Conservation (phyloP, 257 asterid genomes). For the Solanum neorickii region DNA sequence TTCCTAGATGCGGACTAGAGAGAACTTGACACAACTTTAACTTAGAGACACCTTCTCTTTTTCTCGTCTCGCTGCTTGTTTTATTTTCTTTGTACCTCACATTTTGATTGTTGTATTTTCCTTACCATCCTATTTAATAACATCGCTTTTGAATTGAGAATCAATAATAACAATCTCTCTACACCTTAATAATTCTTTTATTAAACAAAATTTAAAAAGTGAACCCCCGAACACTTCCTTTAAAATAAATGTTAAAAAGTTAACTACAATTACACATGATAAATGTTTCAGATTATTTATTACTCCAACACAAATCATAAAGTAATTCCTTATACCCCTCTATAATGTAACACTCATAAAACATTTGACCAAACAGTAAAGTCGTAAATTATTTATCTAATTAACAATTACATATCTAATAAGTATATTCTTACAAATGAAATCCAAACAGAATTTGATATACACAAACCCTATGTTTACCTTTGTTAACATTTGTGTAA, state of each 20-base stretch:
- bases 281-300: neutral
- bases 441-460: neutral
- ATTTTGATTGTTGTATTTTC: neutral
- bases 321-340: neutral
- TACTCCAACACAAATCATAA: neutral
- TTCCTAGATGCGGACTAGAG: no score
- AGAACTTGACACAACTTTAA: neutral
- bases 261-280: neutral
- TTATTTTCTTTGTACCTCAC: neutral
- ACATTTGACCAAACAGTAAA: neutral
- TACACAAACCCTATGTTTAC: neutral
- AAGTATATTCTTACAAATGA: neutral
- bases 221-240: no score
- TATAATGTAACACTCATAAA: neutral
- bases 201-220: no score
- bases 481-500: neutral
- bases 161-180: neutral
- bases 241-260: no score
- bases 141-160: neutral
- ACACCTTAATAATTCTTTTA: neutral
- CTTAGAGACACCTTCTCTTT: neutral
- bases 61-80: neutral
- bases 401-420: neutral
- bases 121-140: neutral
- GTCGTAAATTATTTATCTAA: neutral